Evolutionary conservation across 2,329 filamentous ascomycete genomes (phyloP).

Genomic region (Penicillium concentricum): DNA sequence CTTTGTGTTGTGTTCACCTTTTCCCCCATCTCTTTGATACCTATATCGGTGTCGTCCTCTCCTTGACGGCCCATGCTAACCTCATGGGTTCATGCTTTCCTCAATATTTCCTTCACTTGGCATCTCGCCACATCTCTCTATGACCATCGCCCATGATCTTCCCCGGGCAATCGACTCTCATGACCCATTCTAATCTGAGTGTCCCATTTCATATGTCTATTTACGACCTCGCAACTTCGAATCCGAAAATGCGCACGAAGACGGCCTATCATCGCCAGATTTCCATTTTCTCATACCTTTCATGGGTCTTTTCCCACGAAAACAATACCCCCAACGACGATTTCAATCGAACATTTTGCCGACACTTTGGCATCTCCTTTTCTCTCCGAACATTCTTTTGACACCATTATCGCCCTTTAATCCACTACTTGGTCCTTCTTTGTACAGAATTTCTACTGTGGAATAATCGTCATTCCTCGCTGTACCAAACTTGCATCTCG

Average conservation of each 20-base stretch:
- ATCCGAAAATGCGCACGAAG: constrained; percentile 2
- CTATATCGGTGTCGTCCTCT: constrained; percentile 19
- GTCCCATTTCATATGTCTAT: constrained; percentile 13
- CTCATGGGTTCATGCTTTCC: background rate
- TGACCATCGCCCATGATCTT: constrained; percentile 20
- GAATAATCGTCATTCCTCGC: constrained; percentile 20
- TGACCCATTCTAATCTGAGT: constrained; percentile 6
- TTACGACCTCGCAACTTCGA: constrained; percentile 15
- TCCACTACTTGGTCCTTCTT: constrained; percentile 25
- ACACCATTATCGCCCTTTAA: constrained; percentile 32
- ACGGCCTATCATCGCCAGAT: constrained; percentile 5
- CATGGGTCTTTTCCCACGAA: background rate
- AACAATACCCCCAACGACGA: constrained; percentile 7
- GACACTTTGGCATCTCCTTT: constrained; percentile 10
- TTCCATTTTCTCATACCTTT: background rate
- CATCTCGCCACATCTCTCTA: constrained; percentile 17
- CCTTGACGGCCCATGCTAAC: constrained; percentile 12
- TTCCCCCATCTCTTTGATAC: constrained; percentile 5
- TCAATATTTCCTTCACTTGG: constrained; percentile 10
- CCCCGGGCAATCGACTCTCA: constrained; percentile 1
- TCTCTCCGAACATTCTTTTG: constrained; percentile 10
- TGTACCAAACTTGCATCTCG: constrained; percentile 31
- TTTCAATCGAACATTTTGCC: constrained; percentile 2
- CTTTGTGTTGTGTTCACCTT: constrained; percentile 4
- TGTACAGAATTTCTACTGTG: constrained; percentile 30